Percentiles rank a stretch among this genome's conserved stretches.
Evolutionary conservation across 2,329 filamentous ascomycete species (phyloP).

Genomic region (Trichophyton verrucosum): DNA sequence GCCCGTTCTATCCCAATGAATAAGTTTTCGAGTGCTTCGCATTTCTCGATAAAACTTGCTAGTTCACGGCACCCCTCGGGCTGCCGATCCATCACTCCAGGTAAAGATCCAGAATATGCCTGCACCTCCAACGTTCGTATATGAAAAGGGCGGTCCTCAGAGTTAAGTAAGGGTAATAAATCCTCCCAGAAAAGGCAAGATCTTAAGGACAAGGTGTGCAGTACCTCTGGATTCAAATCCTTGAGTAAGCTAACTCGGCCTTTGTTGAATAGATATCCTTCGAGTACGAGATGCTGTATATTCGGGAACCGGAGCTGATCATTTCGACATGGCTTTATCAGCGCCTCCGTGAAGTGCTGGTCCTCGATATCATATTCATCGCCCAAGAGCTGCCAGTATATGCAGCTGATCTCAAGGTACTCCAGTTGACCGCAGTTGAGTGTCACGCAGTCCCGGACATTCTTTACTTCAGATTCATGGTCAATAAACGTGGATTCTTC

Average conservation of each 20-base stretch:
- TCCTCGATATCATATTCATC: too few species aligned
- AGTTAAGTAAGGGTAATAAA: neutral
- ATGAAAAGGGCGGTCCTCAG: neutral
- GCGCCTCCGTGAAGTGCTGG: neutral
- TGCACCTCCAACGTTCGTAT: neutral
- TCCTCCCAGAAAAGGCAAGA: neutral
- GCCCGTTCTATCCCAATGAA: neutral
- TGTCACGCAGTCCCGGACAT: neutral
- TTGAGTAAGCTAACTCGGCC: neutral
- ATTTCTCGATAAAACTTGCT: neutral
- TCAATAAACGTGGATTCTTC: too few species aligned
- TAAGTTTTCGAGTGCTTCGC: neutral
- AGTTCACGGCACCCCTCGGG: neutral
- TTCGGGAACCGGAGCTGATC: neutral
- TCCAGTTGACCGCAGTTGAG: neutral
- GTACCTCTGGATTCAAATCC: neutral
- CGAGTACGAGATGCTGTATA: neutral
- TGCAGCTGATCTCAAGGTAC: neutral
- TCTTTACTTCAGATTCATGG: neutral
- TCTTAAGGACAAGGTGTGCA: neutral
- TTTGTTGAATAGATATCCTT: neutral
- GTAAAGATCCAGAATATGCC: neutral
- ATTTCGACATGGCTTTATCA: neutral
- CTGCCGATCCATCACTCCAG: neutral
- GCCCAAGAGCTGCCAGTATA: neutral